Evolutionary conservation across 106 monocot genomes (phyloP), one percentile per base, ranked within the genome.

Genomic region (Amphibolis antarctica): DNA sequence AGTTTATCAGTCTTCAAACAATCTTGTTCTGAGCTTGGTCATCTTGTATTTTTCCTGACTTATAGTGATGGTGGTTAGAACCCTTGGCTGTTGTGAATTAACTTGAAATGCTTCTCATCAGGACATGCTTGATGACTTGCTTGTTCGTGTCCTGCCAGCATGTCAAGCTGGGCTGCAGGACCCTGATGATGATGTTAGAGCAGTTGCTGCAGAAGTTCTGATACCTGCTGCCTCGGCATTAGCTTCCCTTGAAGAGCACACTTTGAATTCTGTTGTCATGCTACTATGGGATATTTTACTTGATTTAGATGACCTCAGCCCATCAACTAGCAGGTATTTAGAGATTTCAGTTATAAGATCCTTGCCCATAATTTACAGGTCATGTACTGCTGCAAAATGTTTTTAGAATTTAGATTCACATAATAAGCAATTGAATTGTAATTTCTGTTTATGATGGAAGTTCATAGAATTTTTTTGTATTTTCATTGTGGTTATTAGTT

Each of bases 201-300:
- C 96, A 13, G 96, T 96, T 63, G 96, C 96, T 65, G 90, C 96
- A 55, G 96, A 98, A 59, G 84, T 84, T 42, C 73, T 98, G 58
- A 80, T 98, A 71, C 96, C 96, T 30, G 68, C 96, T 43, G 78
- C 87, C 66, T 46, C 74, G 53, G 72, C 78, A 43, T 71, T 98
- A 45, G 84, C 80, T 47, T 71, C 80, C 6, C 82, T 90, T 63
- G 55, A 80, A 59, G 78, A 79, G 50, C 44, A 65, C 43, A 69
- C 70, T 11, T 49, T 98, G 26, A 81, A 85, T 77, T 73, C 90
- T 14, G 72, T 98, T 70, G 78, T 90, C 1, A 98, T 86, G 80
- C 66, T 98, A 28, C 84, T 98, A 54, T 98, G 96, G 96, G 96
- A 98, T 83, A 98, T 90, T 74, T 80, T 98, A 66, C 90, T 98